Conservation (phyloP, 2,329 filamentous ascomycete genomes). For the Neonectria faginata region DNA sequence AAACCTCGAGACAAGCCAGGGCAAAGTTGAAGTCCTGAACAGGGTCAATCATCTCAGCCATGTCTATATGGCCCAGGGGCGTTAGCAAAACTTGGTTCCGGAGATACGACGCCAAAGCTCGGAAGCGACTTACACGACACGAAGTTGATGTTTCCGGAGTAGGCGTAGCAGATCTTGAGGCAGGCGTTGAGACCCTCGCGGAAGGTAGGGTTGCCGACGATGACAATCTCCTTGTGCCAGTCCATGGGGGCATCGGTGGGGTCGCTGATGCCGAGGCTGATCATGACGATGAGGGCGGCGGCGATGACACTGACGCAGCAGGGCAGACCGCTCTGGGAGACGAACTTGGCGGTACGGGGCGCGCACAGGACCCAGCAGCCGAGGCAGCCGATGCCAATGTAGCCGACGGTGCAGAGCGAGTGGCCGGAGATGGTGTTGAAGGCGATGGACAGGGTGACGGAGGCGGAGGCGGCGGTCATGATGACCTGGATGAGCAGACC, state of each 20-base stretch:
- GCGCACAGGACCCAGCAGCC: constrained; percentile 73
- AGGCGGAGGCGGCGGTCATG: constrained; percentile 76
- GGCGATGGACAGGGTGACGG: constrained; percentile 74
- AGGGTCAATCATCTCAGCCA: constrained; percentile 52
- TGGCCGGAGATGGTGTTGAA: constrained; percentile 75
- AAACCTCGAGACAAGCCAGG: constrained; percentile 39
- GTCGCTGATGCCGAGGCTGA: constrained; percentile 49
- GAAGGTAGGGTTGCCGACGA: constrained; percentile 48
- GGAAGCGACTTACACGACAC: constrained; percentile 34
- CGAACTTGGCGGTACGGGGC: constrained; percentile 71
- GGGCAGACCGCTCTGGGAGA: constrained; percentile 48
- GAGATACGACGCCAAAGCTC: background rate
- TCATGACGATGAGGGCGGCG: constrained; percentile 53
- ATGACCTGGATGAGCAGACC: constrained; percentile 80
- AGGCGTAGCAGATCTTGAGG: constrained; percentile 52
- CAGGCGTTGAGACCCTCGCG: constrained; percentile 49
- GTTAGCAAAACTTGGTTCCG: constrained; percentile 30
- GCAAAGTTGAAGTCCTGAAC: constrained; percentile 48
- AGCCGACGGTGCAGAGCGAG: constrained; percentile 73
- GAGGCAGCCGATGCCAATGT: constrained; percentile 71
- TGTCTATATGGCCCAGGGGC: constrained; percentile 29
- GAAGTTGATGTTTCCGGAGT: constrained; percentile 54
- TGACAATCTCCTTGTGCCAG: constrained; percentile 47
- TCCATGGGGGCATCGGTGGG: constrained; percentile 45
- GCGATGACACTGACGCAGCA: constrained; percentile 51